Evolutionary conservation across 305 asterid genomes (phyloP), one percentile per base, ranked within the genome.

Genomic region (Ilex paraguariensis): DNA sequence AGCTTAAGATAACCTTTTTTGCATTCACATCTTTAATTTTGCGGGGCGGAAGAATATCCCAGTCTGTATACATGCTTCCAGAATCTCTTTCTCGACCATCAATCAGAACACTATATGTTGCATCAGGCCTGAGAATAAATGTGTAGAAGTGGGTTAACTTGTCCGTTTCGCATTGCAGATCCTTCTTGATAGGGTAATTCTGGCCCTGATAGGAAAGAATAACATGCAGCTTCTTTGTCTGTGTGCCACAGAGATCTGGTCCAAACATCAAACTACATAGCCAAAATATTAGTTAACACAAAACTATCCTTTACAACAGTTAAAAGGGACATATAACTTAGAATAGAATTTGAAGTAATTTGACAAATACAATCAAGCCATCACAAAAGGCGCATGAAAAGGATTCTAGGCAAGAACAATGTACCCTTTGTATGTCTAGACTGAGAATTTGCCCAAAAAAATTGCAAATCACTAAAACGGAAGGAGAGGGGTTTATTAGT

Each of bases 31-130:
- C 94, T 81, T 89, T 92, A 66, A 92, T 81, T 74, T 90, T 92
- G 50, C 91, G 95, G 7, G 98, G 97, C 59, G 98, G 98, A 51
- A 92, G 82, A 68, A 92, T 92, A 70, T 92, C 98, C 98, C 98
- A 92, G 77, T 92, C 98, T 13, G 91, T 82, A 73, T 92, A 90
- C 85, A 92, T 78, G 84, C 95, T 89, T 77, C 98, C 98, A 6
- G 98, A 89, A 66, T 92, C 98, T 76, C 97, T 85, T 80, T 92
- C 98, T 52, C 98, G 84, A 3, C 96, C 96, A 82, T 92, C 98
- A 54, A 92, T 74, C 70, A 82, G 81, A 72, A 92, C 21, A 60
- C 90, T 85, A 31, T 92, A 92, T 0, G 95, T 66, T 61, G 98
- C 95, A 77, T 92, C 98, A 3, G 98, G 96, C 70, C 94, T 88